Evolutionary conservation across 257 asterid species (phyloP).

Genomic region (Haberlea rhodopensis): DNA sequence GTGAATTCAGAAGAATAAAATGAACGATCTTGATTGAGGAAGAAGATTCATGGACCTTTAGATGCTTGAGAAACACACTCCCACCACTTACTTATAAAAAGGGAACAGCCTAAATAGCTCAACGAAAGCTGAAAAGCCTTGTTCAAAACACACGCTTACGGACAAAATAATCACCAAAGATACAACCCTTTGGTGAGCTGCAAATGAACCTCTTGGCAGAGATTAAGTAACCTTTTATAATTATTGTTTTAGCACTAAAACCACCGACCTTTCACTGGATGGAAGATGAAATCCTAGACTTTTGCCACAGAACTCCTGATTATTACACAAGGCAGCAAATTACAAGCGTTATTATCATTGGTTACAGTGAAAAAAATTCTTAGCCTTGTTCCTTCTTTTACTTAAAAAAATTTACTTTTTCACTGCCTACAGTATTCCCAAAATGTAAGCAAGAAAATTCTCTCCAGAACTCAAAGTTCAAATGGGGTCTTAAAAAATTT

Average conservation of each 20-base stretch:
- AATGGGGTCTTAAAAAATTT: slow-evolving; percentile 9
- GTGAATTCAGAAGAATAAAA: slow-evolving; percentile 39
- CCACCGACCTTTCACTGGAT: slow-evolving; percentile 27
- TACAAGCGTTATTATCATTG: not conserved
- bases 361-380: slow-evolving; percentile 5
- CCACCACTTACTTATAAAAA: slow-evolving; percentile 32
- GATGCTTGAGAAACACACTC: slow-evolving; percentile 40
- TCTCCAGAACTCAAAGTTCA: not conserved
- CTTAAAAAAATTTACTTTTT: not conserved
- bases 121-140: slow-evolving; percentile 50
- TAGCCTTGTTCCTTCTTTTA: slow-evolving; percentile 18
- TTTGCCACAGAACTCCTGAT: slow-evolving; percentile 26
- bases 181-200: slow-evolving; percentile 25
- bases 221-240: slow-evolving; percentile 9
- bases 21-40: slow-evolving; percentile 42
- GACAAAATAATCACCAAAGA: slow-evolving; percentile 41
- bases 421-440: slow-evolving; percentile 11
- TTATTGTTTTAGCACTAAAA: slow-evolving; percentile 17
- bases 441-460: slow-evolving; percentile 17
- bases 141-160: slow-evolving; percentile 39
- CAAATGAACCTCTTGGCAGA: slow-evolving; percentile 15
- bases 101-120: slow-evolving; percentile 65
- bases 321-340: slow-evolving; percentile 25
- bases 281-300: slow-evolving; percentile 31
- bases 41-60: slow-evolving; percentile 42